Conservation (phyloP, 257 asterid species). For the Jaltomata sinuosa region DNA sequence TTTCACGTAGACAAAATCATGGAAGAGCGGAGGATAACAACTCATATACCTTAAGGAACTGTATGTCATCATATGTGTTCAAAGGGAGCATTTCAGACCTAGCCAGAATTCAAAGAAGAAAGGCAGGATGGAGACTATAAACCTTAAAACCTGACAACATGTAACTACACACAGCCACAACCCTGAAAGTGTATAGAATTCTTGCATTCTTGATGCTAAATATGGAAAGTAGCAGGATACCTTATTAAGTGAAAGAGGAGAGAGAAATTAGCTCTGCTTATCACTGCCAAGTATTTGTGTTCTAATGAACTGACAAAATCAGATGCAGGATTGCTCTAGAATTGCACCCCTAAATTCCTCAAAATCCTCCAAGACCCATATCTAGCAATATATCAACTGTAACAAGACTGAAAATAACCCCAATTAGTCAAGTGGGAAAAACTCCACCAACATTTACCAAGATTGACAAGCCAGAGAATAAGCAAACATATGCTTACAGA, state of each 20-base stretch:
- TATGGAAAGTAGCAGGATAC: not conserved
- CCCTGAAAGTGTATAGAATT: not conserved
- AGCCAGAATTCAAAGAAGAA: not conserved
- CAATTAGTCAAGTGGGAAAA: not conserved
- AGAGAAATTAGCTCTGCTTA: not conserved
- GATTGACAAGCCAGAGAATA: not conserved
- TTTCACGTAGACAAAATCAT: not conserved
- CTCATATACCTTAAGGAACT: not conserved
- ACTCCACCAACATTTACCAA: not conserved
- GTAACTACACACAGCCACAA: not conserved
- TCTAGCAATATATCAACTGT: not conserved
- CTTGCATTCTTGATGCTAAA: not conserved
- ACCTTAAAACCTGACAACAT: not conserved
- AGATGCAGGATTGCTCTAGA: not conserved
- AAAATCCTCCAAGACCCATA: not conserved
- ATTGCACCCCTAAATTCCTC: not conserved
- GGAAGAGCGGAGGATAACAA: not conserved
- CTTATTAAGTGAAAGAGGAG: not conserved
- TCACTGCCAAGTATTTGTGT: not conserved
- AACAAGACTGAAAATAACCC: not conserved
- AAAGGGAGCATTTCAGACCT: not conserved
- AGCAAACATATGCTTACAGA: not conserved
- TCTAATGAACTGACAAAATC: not conserved
- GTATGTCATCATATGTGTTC: too few species aligned
- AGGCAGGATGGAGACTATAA: not conserved